These are phyloP conservation scores for Trichoderma simmonsii DNA, from an alignment of 2,329 filamentous ascomycete species.

Conservation along the genomic window DNA sequence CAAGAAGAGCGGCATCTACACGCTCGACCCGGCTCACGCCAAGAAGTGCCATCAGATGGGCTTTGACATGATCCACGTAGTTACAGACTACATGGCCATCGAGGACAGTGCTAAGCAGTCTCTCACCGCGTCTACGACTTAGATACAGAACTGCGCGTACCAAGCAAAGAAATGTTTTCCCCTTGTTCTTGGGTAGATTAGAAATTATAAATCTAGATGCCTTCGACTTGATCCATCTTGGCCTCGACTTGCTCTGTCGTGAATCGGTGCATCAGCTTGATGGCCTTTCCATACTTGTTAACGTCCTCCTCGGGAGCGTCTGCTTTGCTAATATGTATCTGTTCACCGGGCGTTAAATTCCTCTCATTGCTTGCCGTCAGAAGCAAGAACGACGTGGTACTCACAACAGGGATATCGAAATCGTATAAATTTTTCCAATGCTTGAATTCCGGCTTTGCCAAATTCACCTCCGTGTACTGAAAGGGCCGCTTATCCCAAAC, in stretches of 20 bases:
- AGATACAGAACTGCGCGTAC: not conserved
- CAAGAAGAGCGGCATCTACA: constrained; percentile 64
- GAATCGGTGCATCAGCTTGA: constrained; percentile 78
- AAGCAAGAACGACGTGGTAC: constrained; percentile 23
- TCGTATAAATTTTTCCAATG: constrained; percentile 73
- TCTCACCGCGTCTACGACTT: constrained; percentile 46
- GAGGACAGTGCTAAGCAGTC: constrained; percentile 43
- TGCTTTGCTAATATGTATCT: constrained; percentile 63
- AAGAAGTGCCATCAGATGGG: constrained; percentile 53
- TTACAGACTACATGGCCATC: constrained; percentile 54
- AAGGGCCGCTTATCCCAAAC: constrained; percentile 68
- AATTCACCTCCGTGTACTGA: constrained; percentile 66
- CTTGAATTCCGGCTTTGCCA: constrained; percentile 60
- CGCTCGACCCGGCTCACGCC: constrained; percentile 54
- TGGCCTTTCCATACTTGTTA: constrained; percentile 54
- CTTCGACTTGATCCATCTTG: constrained; percentile 63
- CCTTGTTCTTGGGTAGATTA: not conserved
- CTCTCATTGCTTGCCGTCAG: not conserved
- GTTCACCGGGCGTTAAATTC: not conserved
- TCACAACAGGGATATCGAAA: constrained; percentile 77
- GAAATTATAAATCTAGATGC: constrained; percentile 20
- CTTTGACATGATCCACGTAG: constrained; percentile 60
- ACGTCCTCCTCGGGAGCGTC: constrained; percentile 50
- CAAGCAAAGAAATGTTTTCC: not conserved
- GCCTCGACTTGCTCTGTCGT: constrained; percentile 61